phyloP scores from a whole-genome alignment of 208 protist genomes.

The Leishmania martiniquensis region DNA sequence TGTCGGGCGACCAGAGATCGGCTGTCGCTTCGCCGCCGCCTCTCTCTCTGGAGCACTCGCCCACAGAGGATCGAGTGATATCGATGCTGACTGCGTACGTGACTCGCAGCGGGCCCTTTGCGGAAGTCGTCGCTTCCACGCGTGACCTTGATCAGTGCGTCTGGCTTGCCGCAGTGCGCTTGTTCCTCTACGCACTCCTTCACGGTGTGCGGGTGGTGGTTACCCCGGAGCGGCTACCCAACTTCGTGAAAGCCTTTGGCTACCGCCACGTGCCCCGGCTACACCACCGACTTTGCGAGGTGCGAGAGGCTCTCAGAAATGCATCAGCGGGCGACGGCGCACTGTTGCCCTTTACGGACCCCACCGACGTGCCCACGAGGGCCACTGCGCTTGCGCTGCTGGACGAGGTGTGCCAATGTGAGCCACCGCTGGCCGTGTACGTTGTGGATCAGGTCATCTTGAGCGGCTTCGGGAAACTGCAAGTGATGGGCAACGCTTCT shows the following conservation, averaged over 20 bases:
- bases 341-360: background rate
- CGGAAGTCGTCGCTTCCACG: background rate
- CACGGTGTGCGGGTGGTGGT: conserved; percentile 43
- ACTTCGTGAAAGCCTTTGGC: conserved; percentile 48
- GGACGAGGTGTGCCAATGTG: background rate
- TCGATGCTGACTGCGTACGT: conserved; percentile 14
- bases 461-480: conserved; percentile 19
- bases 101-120: conserved; percentile 3
- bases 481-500: background rate
- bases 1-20: background rate
- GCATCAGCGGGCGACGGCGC: background rate
- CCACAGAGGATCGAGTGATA: conserved; percentile 7
- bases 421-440: conserved; percentile 29
- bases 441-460: conserved; percentile 34
- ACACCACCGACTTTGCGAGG: conserved; percentile 10
- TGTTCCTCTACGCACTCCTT: conserved; percentile 51
- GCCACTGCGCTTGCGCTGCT: background rate
- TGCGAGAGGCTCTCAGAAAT: background rate
- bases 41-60: background rate
- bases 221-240: conserved; percentile 57
- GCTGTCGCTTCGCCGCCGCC: background rate
- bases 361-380: background rate
- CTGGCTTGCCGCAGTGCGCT: conserved; percentile 36
- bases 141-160: background rate
- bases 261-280: conserved; percentile 25